Evolutionary conservation across 1,284 basidiomycete species (phyloP), one percentile per base, ranked within the genome.

Genomic region (Sutorius eximius): DNA sequence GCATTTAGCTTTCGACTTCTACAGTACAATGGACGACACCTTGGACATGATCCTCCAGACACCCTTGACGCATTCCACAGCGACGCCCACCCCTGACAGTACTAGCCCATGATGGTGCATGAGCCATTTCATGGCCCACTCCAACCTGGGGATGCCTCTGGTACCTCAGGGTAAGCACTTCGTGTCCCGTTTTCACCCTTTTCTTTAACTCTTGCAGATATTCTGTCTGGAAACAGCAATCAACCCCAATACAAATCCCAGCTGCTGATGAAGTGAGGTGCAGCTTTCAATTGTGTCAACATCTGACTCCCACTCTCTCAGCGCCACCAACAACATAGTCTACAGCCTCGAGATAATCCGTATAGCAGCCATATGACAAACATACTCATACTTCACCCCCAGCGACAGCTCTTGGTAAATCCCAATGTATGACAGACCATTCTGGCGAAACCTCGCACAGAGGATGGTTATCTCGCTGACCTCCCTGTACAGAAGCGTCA

Each of bases 91-190:
- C 45, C 50, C 51, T 48, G 46, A 56, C 51, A 57, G 58, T 45
- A 33, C 49, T 58, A 56, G 13, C 27, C 58, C 43, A n/a, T 22
- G 41, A 45, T 53, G 53, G 51, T 52, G n/a, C 57, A 59, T 41
- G 60, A 54, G n/a, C 42, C 56, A 4, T 12, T 33, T 18, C 15
- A 53, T 33, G 48, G 22, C 7, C 59, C 64, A 52, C 43, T 49
- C 42, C 69, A 62, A 59, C 51, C 53, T 41, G 72, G 70, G 60
- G 71, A 71, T 41, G 72, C 71, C 42, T 74, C 72, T 13, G 54
- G 43, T 46, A 20, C 45, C 29, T 54, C 60, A 5, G 18, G 30
- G 71, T 66, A 51, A 57, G 68, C 57, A 5, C 18, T 33, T 49
- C 20, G 24, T 32, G 33, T 36, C 27, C 33, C 8, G 49, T 54